phyloP scores from a whole-genome alignment of 768 basidiomycete species.

The Hygrocybe punicea region DNA sequence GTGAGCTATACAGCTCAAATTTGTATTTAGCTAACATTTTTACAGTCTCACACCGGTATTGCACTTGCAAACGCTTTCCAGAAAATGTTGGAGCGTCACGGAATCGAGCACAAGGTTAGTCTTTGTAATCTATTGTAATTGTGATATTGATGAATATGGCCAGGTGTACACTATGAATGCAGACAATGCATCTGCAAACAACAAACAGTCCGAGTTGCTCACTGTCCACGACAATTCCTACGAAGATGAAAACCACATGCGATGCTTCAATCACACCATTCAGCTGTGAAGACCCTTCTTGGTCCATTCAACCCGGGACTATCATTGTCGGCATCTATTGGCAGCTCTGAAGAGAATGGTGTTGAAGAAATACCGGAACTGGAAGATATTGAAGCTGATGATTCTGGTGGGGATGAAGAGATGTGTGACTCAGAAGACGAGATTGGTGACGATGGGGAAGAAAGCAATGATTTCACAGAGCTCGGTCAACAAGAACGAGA shows the following conservation, averaged over 20 bases:
- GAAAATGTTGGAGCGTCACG: conserved; percentile 32
- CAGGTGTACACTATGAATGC: conserved; percentile 36
- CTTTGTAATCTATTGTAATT: no score
- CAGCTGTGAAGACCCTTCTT: conserved; percentile 42
- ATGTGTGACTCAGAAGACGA: neutral
- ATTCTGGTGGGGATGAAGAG: conserved; percentile 2
- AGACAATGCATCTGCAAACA: no score
- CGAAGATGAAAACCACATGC: conserved; percentile 20
- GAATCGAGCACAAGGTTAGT: conserved; percentile 27
- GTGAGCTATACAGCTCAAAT: conserved; percentile 9
- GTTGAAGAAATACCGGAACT: neutral
- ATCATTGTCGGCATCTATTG: conserved; percentile 23
- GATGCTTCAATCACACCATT: conserved; percentile 41
- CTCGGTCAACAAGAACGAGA: neutral
- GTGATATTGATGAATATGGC: conserved; percentile 30
- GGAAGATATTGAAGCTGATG: neutral
- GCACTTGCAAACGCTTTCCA: conserved; percentile 35
- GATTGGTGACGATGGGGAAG: neutral
- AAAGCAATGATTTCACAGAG: conserved; percentile 5
- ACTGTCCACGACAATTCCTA: conserved; percentile 15
- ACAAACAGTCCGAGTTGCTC: conserved; percentile 31
- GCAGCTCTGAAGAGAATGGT: no score
- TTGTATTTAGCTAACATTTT: neutral
- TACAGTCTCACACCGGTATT: conserved; percentile 31
- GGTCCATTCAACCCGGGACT: conserved; percentile 27